Conservation (phyloP, 805 yeast genomes). For the Ogataea polymorpha region DNA sequence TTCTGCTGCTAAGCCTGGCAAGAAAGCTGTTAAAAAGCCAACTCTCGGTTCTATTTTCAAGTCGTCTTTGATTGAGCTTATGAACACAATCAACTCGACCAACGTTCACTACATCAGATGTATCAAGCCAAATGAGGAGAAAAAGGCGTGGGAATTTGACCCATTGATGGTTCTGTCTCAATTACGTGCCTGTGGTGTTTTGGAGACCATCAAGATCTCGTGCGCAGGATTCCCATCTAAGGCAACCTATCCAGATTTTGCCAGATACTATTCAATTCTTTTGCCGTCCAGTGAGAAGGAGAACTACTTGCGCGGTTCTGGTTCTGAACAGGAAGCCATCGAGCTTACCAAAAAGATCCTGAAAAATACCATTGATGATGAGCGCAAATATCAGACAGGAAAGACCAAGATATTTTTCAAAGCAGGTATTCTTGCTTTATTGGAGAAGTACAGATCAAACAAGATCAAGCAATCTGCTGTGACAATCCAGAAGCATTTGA, state of each 20-base stretch:
- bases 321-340: slow-evolving; percentile 54
- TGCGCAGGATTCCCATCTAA: slow-evolving; percentile 98
- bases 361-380: slow-evolving; percentile 59
- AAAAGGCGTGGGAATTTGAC: slow-evolving; percentile 94
- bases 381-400: slow-evolving; percentile 80
- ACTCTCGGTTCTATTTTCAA: slow-evolving; percentile 95
- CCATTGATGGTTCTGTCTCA: slow-evolving; percentile 94
- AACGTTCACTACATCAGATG: slow-evolving; percentile 97
- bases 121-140: slow-evolving; percentile 92
- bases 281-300: slow-evolving; percentile 71
- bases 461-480: slow-evolving; percentile 77
- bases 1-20: slow-evolving; percentile 33
- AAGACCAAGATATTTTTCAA: slow-evolving; percentile 91
- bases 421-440: slow-evolving; percentile 91
- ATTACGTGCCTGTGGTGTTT: slow-evolving; percentile 96
- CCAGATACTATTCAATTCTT: slow-evolving; percentile 80
- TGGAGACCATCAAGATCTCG: slow-evolving; percentile 92
- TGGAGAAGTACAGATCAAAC: slow-evolving; percentile 81
- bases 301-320: slow-evolving; percentile 48
- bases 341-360: slow-evolving; percentile 69
- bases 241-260: slow-evolving; percentile 93
- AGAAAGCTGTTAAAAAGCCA: slow-evolving; percentile 63
- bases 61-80: slow-evolving; percentile 84
- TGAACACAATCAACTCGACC: slow-evolving; percentile 90
- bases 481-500: slow-evolving; percentile 78